Conservation (phyloP, 768 basidiomycete species). For the Podaxis sp. region DNA sequence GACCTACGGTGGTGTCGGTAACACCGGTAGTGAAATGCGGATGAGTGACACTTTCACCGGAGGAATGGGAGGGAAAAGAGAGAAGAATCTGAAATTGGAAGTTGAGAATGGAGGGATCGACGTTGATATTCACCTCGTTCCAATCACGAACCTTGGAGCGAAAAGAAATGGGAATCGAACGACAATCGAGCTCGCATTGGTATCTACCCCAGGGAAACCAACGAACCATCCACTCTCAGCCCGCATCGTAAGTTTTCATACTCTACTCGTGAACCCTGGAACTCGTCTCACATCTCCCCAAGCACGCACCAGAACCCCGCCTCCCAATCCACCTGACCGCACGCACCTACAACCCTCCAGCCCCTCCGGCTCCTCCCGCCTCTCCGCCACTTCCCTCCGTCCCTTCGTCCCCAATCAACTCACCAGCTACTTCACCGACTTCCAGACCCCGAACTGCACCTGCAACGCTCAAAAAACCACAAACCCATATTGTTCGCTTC, state of each 20-base stretch:
- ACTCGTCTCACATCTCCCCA: conserved; percentile 9
- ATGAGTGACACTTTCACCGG: background rate
- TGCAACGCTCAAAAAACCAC: background rate
- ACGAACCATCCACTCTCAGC: conserved; percentile 30
- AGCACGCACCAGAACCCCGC: conserved; percentile 35
- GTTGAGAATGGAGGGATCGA: conserved; percentile 37
- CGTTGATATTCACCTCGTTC: conserved; percentile 36
- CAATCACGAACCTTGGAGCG: conserved; percentile 10
- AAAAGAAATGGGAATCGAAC: conserved; percentile 14
- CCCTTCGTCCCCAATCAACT: background rate
- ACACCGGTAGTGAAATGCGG: background rate
- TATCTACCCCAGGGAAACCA: background rate
- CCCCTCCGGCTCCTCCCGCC: background rate
- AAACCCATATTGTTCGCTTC: background rate
- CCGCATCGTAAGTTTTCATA: conserved; percentile 29
- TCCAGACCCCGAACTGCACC: background rate
- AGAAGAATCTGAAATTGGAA: conserved; percentile 35
- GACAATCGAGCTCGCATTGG: background rate
- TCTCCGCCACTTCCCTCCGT: background rate
- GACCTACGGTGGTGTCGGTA: background rate
- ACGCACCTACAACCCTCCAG: conserved; percentile 25
- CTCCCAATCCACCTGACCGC: conserved; percentile 30
- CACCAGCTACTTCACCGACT: background rate
- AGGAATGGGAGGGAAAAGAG: background rate
- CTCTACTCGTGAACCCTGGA: background rate